Base-by-base conservation (phyloP, 352 stramenopile species). In the Phytopythium oedochilum region DNA sequence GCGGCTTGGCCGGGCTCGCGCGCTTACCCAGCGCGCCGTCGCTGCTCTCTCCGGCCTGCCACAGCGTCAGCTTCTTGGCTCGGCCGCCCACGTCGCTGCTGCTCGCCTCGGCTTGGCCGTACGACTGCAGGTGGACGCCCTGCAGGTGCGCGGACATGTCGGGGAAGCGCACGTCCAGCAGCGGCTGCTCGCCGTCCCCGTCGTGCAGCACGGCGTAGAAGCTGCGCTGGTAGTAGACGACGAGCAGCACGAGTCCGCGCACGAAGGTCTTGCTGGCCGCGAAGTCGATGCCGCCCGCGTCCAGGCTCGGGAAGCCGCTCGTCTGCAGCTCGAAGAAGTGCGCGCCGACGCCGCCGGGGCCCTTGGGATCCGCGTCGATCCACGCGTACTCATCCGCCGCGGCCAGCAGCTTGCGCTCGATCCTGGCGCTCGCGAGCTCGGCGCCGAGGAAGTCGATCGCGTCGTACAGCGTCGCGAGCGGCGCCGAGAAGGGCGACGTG, bases 241-340 rank as follows among this genome's bases (percentile, higher is more conserved):
- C 76, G 12, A 92, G 57, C 28, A 94, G 68, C 48, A 95, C 72
- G 42, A 95, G 74, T 0, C 86, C 83, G 52, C 82, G 80, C 23
- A 93, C 81, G 58, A 92, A 96, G 2, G 82, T 96, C 61, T 94
- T 94, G 73, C 78, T 92, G 17, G 84, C 86, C n/a, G 91, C 80
- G 31, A 94, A 66, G 45, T 96, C 86, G 15, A 96, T 68, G 28
- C 12, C 47, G 29, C 29, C 9, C 29, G 77, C 85, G 56, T 92
- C 85, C 51, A 93, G 92, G 60, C 83, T 91, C 34, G 92, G 76
- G 50, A 89, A 92, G n/a, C 82, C 83, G 29, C 86, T 78, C 38
- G 79, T 92, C 49, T 96, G 73, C n/a, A 98, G 64, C 68, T 98
- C 93, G 59, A 98, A 98, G 68, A 98, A 98, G 34, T 92, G 89